Conservation (phyloP, 1,284 basidiomycete species). For the Cryptococcus jaspeensis region DNA sequence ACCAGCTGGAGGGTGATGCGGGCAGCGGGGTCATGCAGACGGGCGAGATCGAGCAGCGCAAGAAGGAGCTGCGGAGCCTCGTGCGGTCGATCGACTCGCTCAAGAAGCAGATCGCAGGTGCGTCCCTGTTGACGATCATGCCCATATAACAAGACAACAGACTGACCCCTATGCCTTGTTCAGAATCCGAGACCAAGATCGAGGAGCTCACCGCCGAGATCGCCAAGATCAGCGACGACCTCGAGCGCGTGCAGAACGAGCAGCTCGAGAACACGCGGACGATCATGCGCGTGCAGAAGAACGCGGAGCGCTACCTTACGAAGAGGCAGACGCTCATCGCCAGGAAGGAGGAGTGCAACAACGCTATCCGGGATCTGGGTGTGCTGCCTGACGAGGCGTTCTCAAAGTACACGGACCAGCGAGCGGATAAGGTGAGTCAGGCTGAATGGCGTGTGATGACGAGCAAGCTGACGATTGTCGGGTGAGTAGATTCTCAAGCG, state of each 20-base stretch:
- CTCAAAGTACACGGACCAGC: constrained; percentile 83
- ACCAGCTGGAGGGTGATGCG: constrained; percentile 65
- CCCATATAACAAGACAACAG: neutral
- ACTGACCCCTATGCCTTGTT: neutral
- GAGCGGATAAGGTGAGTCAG: constrained; percentile 70
- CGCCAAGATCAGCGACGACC: constrained; percentile 61
- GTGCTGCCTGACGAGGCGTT: constrained; percentile 97
- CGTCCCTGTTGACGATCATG: constrained; percentile 19
- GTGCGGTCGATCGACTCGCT: constrained; percentile 65
- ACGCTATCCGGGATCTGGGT: constrained; percentile 92
- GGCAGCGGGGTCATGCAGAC: constrained; percentile 60
- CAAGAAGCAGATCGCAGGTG: constrained; percentile 65
- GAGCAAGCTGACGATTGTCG: constrained; percentile 2
- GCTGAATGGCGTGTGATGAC: neutral
- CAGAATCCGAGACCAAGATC: constrained; percentile 54
- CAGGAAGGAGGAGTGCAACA: constrained; percentile 88
- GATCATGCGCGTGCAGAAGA: constrained; percentile 88
- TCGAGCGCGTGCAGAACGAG: constrained; percentile 76
- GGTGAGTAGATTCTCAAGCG: constrained; percentile 76
- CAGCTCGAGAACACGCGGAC: constrained; percentile 81
- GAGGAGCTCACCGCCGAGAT: constrained; percentile 66
- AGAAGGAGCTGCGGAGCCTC: constrained; percentile 66
- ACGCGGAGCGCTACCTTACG: constrained; percentile 86
- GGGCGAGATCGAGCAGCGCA: constrained; percentile 64
- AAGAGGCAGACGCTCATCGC: constrained; percentile 81